Percentiles rank a stretch among this genome's conserved stretches.
Evolutionary conservation across 768 basidiomycete genomes (phyloP).

Genomic region (Lentinula detonsa): DNA sequence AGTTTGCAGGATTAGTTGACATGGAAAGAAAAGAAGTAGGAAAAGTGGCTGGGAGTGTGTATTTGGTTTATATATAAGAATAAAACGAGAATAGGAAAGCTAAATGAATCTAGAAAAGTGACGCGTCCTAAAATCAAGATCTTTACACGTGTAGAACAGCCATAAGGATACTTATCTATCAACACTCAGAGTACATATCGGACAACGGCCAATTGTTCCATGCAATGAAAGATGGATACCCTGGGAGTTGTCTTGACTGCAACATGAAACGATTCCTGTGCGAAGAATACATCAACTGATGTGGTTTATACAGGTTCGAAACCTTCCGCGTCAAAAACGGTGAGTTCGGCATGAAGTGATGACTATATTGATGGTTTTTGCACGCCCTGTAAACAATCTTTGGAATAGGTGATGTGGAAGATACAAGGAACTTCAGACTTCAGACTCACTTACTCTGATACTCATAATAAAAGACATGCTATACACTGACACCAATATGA

Average conservation of each 20-base stretch:
- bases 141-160: slow-evolving; percentile 8
- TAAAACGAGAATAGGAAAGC: slow-evolving; percentile 2
- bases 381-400: background rate
- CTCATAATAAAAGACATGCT: background rate
- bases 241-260: slow-evolving; percentile 5
- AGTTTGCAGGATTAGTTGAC: slow-evolving; percentile 4
- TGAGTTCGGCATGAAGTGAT: background rate
- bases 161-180: background rate
- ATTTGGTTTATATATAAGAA: background rate
- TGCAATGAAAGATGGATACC: slow-evolving; percentile 1
- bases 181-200: background rate
- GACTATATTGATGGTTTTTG: background rate
- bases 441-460: background rate
- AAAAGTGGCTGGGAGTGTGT: background rate
- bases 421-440: background rate
- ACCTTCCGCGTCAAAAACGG: background rate
- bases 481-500: background rate
- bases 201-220: background rate
- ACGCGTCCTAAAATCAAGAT: slow-evolving; percentile 8
- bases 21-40: background rate
- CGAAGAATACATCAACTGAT: slow-evolving; percentile 4
- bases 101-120: background rate
- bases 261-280: slow-evolving; percentile 6
- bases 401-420: background rate
- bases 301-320: background rate